phyloP scores from a whole-genome alignment of 2,329 filamentous ascomycete species.

The Penicillium frequentans region DNA sequence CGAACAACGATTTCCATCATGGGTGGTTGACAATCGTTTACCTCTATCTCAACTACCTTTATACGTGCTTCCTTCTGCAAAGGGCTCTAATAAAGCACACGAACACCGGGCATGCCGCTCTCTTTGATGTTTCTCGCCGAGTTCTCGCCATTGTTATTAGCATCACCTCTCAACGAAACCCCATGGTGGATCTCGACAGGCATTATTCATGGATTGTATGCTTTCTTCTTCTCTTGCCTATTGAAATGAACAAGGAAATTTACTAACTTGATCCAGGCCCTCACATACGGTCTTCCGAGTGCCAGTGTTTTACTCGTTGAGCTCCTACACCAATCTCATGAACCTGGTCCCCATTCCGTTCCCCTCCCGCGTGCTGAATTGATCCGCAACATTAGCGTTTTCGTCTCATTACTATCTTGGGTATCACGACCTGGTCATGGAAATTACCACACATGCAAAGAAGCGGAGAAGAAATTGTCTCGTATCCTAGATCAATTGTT shows the following conservation, averaged over 20 bases:
- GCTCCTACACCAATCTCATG: slow-evolving; percentile 33
- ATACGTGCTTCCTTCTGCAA: slow-evolving; percentile 37
- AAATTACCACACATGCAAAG: slow-evolving; percentile 36
- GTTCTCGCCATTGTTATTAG: slow-evolving; percentile 30
- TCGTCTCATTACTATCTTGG: slow-evolving; percentile 35
- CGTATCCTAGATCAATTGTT: slow-evolving; percentile 37
- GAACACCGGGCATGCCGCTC: slow-evolving; percentile 29
- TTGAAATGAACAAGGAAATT: neutral
- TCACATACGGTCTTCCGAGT: slow-evolving; percentile 34
- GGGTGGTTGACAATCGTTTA: slow-evolving; percentile 24
- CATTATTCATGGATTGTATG: slow-evolving; percentile 39
- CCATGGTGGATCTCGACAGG: slow-evolving; percentile 30
- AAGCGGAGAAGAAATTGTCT: slow-evolving; percentile 37
- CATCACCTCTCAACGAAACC: slow-evolving; percentile 28
- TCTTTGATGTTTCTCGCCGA: slow-evolving; percentile 34
- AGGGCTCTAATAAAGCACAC: slow-evolving; percentile 34
- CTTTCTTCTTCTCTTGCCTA: neutral
- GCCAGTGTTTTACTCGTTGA: slow-evolving; percentile 36
- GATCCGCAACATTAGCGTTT: slow-evolving; percentile 36
- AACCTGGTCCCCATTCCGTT: slow-evolving; percentile 24
- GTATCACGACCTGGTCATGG: slow-evolving; percentile 34
- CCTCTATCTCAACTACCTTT: slow-evolving; percentile 36
- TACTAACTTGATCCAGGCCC: slow-evolving; percentile 20
- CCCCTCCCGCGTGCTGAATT: slow-evolving; percentile 31
- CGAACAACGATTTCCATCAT: slow-evolving; percentile 11